phyloP scores from a whole-genome alignment of 768 basidiomycete species.

The Rhizopogon roseolus region DNA sequence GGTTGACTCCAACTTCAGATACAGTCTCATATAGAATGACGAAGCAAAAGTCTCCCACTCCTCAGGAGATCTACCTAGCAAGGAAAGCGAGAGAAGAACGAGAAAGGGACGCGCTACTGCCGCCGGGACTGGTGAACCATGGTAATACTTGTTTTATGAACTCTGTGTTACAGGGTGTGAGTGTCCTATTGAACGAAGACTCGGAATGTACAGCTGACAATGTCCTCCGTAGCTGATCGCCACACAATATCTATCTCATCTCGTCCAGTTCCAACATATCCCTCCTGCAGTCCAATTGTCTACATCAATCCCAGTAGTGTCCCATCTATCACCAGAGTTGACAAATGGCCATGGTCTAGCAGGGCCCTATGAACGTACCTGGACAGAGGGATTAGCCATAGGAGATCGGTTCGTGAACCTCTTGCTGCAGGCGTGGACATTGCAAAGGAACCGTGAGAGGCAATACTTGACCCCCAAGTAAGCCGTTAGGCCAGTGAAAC shows the following conservation, averaged over 20 bases:
- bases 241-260: conserved; percentile 53
- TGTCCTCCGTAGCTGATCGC: conserved; percentile 53
- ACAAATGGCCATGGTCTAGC: conserved; percentile 56
- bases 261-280: conserved; percentile 51
- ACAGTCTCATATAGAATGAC: conserved; percentile 32
- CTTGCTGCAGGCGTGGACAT: conserved; percentile 59
- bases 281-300: conserved; percentile 36
- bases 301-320: conserved; percentile 34
- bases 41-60: conserved; percentile 50
- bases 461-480: conserved; percentile 66
- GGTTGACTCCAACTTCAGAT: background rate
- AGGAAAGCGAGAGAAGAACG: conserved; percentile 58
- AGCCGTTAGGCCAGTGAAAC: conserved; percentile 22
- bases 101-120: conserved; percentile 55
- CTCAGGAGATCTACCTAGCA: conserved; percentile 60
- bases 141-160: conserved; percentile 97
- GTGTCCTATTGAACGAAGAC: conserved; percentile 7
- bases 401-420: conserved; percentile 63
- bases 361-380: conserved; percentile 45
- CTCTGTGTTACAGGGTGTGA: conserved; percentile 87
- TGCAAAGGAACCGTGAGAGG: conserved; percentile 46
- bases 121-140: conserved; percentile 75
- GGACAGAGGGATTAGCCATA: conserved; percentile 61
- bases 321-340: conserved; percentile 59
- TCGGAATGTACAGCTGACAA: background rate